Percentiles rank a stretch among this genome's conserved stretches.
These are phyloP conservation scores for Aspergillus carlsbadensis DNA, from an alignment of 495 filamentous ascomycete genomes.

Conservation along the genomic window DNA sequence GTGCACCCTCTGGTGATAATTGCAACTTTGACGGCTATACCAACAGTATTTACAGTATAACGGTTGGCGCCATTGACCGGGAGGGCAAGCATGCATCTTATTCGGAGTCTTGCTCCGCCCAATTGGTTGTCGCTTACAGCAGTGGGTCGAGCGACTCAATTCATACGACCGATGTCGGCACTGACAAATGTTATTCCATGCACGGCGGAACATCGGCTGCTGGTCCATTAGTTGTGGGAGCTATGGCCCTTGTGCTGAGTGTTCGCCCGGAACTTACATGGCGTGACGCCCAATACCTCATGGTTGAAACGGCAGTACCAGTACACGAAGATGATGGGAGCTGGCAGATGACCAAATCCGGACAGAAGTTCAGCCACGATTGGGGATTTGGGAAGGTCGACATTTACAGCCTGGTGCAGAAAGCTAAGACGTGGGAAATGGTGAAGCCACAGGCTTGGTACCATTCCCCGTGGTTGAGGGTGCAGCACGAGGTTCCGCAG, in stretches of 20 bases:
- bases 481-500: slow-evolving; percentile 82
- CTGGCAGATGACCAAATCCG: slow-evolving; percentile 78
- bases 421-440: slow-evolving; percentile 77
- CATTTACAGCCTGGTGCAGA: slow-evolving; percentile 79
- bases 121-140: slow-evolving; percentile 93
- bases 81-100: slow-evolving; percentile 86
- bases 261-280: slow-evolving; percentile 85
- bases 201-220: slow-evolving; percentile 98
- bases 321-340: slow-evolving; percentile 71
- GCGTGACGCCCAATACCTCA: slow-evolving; percentile 93
- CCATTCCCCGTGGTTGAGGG: slow-evolving; percentile 87
- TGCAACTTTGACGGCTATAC: slow-evolving; percentile 99
- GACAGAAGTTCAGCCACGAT: slow-evolving; percentile 86
- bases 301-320: slow-evolving; percentile 79
- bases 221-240: slow-evolving; percentile 85
- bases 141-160: slow-evolving; percentile 87
- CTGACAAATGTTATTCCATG: slow-evolving; percentile 67
- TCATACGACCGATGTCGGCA: slow-evolving; percentile 93
- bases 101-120: slow-evolving; percentile 92
- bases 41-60: slow-evolving; percentile 98
- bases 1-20: slow-evolving; percentile 83
- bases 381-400: slow-evolving; percentile 97
- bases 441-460: slow-evolving; percentile 99
- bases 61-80: slow-evolving; percentile 88
- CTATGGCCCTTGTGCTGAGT: slow-evolving; percentile 88